Evolutionary conservation across 495 filamentous ascomycete genomes (phyloP).

Genomic region (Umbilicaria muhlenbergii): DNA sequence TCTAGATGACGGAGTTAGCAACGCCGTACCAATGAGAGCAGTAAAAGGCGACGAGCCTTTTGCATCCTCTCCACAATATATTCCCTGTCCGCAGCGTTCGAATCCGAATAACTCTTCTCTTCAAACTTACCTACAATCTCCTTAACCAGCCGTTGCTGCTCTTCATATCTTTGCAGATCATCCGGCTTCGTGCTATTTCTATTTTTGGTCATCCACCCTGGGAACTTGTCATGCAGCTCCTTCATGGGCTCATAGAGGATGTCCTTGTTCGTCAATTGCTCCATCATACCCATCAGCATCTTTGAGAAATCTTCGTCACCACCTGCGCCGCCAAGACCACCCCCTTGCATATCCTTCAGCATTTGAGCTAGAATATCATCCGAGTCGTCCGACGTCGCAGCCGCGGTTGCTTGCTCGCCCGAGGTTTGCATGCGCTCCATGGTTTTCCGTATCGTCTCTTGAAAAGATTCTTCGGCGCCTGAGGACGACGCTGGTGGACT

Average conservation of each 20-base stretch:
- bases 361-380: constrained; percentile 77
- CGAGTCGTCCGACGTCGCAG: constrained; percentile 47
- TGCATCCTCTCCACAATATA: constrained; percentile 97
- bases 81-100: constrained; percentile 65
- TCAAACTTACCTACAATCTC: constrained; percentile 89
- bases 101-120: constrained; percentile 58
- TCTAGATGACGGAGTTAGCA: constrained; percentile 28
- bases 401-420: constrained; percentile 64
- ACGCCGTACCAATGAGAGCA: constrained; percentile 8
- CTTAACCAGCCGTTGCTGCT: constrained; percentile 64
- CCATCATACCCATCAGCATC: constrained; percentile 94
- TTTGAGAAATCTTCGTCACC: constrained; percentile 80
- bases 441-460: constrained; percentile 75
- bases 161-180: constrained; percentile 64
- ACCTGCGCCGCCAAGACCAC: constrained; percentile 42
- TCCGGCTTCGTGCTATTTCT: constrained; percentile 44
- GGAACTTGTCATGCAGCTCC: constrained; percentile 84
- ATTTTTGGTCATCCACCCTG: constrained; percentile 73
- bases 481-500: constrained; percentile 11
- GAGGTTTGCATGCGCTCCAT: constrained; percentile 91
- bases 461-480: constrained; percentile 45
- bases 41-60: constrained; percentile 42
- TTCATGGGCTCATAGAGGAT: constrained; percentile 98
- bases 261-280: constrained; percentile 94
- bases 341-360: constrained; percentile 65